These are phyloP conservation scores for Barnettozyma vustinii DNA, from an alignment of 805 yeast species.

Conservation along the genomic window DNA sequence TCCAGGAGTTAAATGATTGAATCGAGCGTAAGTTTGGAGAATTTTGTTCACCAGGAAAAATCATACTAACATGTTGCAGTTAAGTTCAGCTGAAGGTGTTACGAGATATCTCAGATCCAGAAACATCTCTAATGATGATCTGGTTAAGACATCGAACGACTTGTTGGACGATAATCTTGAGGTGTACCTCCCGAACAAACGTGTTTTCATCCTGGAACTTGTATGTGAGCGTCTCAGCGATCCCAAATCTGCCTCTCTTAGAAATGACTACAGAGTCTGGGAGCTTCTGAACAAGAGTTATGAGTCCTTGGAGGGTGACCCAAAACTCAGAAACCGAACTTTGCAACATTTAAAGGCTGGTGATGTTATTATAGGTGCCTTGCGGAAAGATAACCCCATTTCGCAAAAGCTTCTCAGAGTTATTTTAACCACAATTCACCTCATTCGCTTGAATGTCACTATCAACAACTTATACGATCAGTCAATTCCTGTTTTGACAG, in stretches of 20 bases:
- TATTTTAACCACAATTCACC: conserved; percentile 10
- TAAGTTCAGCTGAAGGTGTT: conserved; percentile 39
- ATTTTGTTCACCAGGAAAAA: too few relatives aligned
- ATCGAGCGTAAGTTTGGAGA: not conserved
- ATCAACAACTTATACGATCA: conserved; percentile 12
- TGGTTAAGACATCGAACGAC: conserved; percentile 31
- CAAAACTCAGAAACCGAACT: conserved; percentile 32
- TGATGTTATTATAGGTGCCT: conserved; percentile 28
- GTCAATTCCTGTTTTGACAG: conserved; percentile 12
- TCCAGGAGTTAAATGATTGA: not conserved
- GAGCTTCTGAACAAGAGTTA: conserved; percentile 38
- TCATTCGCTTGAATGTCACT: conserved; percentile 15
- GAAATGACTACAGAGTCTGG: conserved; percentile 44
- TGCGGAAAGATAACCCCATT: conserved; percentile 12
- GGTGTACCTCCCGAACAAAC: conserved; percentile 50
- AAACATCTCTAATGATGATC: conserved; percentile 36
- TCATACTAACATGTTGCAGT: not conserved
- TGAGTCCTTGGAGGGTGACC: conserved; percentile 26
- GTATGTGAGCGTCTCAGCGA: conserved; percentile 58
- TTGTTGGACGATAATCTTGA: conserved; percentile 30
- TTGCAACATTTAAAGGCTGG: conserved; percentile 39
- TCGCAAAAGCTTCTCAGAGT: not conserved
- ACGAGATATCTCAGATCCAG: conserved; percentile 57
- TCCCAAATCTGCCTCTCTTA: conserved; percentile 36
- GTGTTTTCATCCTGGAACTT: conserved; percentile 51